Conservation (phyloP, 1,284 basidiomycete species). For the Ustilago nuda region DNA sequence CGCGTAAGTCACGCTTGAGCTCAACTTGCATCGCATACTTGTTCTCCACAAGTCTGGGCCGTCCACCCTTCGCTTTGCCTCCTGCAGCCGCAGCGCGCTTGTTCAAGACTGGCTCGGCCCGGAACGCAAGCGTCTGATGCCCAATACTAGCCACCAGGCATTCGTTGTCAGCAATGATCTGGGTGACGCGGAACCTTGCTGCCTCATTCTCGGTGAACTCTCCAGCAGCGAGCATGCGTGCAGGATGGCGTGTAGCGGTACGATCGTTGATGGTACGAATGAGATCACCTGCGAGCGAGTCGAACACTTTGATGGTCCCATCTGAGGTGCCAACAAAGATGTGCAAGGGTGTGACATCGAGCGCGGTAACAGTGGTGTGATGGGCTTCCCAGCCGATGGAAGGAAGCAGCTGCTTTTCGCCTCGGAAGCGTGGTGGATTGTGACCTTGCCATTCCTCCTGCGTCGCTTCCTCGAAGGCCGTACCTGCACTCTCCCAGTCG, state of each 20-base stretch:
- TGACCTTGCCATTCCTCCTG: conserved; percentile 55
- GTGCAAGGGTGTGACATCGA: conserved; percentile 55
- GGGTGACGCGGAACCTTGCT: conserved; percentile 74
- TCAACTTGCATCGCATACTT: conserved; percentile 54
- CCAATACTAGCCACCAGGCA: conserved; percentile 77
- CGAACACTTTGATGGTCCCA: conserved; percentile 77
- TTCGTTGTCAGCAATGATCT: conserved; percentile 77
- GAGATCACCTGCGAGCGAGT: conserved; percentile 74
- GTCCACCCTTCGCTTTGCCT: conserved; percentile 19
- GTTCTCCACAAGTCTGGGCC: conserved; percentile 28
- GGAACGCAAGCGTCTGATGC: conserved; percentile 78
- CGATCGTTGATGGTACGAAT: conserved; percentile 67
- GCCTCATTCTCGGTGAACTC: conserved; percentile 70
- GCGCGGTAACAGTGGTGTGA: conserved; percentile 56
- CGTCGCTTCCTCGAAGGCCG: conserved; percentile 26
- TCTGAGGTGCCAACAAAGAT: conserved; percentile 69
- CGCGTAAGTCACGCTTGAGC: conserved; percentile 61
- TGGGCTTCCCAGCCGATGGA: conserved; percentile 59
- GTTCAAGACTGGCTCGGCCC: conserved; percentile 73
- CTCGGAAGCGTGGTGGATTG: conserved; percentile 75
- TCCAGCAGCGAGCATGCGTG: conserved; percentile 74
- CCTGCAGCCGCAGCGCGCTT: conserved; percentile 31
- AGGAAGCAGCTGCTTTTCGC: conserved; percentile 75
- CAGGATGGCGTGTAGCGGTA: conserved; percentile 70
- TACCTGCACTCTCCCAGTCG: conserved; percentile 56